Evolutionary conservation across 164 flowering plant species (phyloP).

Genomic region (Buxus sempervirens): DNA sequence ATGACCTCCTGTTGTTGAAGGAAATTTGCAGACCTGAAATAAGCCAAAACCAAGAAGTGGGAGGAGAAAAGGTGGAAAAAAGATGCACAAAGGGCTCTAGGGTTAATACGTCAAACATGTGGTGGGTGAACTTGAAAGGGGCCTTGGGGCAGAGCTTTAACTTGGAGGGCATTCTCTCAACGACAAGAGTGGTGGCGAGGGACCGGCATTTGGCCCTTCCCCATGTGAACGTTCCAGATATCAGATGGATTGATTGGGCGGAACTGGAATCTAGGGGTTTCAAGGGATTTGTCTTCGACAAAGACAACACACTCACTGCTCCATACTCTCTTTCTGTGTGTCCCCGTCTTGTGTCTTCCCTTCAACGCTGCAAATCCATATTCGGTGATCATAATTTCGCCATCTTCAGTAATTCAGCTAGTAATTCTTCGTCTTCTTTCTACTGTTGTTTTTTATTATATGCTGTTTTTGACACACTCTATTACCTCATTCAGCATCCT

Average conservation of each 20-base stretch:
- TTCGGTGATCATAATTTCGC: constrained; percentile 60
- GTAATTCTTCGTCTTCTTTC: too few species aligned
- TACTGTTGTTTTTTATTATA: too few species aligned
- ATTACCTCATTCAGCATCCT: too few species aligned
- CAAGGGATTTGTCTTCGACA: constrained; percentile 82
- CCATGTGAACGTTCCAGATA: constrained; percentile 64
- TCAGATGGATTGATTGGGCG: constrained; percentile 74
- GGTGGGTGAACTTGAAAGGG: constrained; percentile 39
- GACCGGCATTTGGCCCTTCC: constrained; percentile 65
- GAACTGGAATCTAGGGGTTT: constrained; percentile 59
- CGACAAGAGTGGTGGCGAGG: constrained; percentile 40
- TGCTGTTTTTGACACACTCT: too few species aligned
- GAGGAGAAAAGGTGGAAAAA: not conserved
- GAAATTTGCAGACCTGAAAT: too few species aligned
- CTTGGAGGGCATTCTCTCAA: constrained; percentile 51
- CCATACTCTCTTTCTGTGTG: constrained; percentile 68
- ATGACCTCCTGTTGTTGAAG: too few species aligned
- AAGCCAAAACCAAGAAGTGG: not conserved
- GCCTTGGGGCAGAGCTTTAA: constrained; percentile 75
- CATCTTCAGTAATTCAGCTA: constrained; percentile 84
- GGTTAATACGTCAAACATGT: constrained; percentile 15
- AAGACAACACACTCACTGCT: constrained; percentile 78
- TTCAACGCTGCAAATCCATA: constrained; percentile 62
- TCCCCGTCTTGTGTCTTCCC: constrained; percentile 44
- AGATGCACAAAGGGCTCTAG: not conserved